These are phyloP conservation scores for Trichoderma hamatum DNA, from an alignment of 2,329 filamentous ascomycete species.

Conservation along the genomic window DNA sequence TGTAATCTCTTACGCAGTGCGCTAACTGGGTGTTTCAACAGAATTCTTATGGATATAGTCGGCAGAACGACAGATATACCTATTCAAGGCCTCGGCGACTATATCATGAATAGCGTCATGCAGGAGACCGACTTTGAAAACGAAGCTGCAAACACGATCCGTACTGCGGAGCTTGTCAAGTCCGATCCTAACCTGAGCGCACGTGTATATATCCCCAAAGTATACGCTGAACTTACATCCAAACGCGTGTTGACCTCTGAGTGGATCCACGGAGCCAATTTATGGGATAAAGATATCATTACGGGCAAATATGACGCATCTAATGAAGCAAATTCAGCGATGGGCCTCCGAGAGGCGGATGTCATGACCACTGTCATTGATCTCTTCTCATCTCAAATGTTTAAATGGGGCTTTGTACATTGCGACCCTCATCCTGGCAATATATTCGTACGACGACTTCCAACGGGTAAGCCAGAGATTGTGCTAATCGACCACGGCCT, in stretches of 20 bases:
- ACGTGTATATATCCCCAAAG: constrained; percentile 22
- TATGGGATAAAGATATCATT: constrained; percentile 23
- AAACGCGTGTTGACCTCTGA: constrained; percentile 20
- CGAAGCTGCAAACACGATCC: constrained; percentile 10
- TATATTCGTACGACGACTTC: constrained; percentile 23
- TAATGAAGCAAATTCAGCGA: background rate
- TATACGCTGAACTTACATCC: constrained; percentile 7
- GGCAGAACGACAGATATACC: constrained; percentile 11
- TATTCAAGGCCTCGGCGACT: constrained; percentile 17
- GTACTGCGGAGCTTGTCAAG: constrained; percentile 8
- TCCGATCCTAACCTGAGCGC: background rate
- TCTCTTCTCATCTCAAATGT: constrained; percentile 26
- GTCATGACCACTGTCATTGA: constrained; percentile 22
- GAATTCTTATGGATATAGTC: background rate
- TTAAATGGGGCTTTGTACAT: constrained; percentile 26
- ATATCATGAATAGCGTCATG: constrained; percentile 24
- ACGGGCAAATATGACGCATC: constrained; percentile 11
- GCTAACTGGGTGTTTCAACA: constrained; percentile 42
- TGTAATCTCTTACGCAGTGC: background rate
- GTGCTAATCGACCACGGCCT: constrained; percentile 24
- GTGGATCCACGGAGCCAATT: constrained; percentile 25
- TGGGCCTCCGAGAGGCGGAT: constrained; percentile 16
- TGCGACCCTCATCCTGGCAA: constrained; percentile 25
- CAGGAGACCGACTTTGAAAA: constrained; percentile 25
- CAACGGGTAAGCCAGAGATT: constrained; percentile 15